Conservation (phyloP, 2,329 filamentous ascomycete genomes). For the Pyricularia grisea region DNA sequence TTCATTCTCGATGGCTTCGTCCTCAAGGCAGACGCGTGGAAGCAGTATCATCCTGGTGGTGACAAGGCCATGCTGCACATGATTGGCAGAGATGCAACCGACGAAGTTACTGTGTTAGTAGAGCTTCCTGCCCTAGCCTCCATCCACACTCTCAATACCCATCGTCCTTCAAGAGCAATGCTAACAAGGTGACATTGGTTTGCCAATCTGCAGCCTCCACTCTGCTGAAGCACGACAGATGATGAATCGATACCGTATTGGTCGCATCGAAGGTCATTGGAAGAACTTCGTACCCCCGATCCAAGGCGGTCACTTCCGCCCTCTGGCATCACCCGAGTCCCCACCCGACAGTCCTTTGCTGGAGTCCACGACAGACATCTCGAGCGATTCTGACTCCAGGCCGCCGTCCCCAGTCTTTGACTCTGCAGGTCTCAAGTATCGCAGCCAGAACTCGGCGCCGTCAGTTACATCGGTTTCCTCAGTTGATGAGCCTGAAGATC, state of each 20-base stretch:
- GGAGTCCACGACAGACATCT: conserved; percentile 32
- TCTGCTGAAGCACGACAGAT: conserved; percentile 64
- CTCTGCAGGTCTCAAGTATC: conserved; percentile 14
- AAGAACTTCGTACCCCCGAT: conserved; percentile 84
- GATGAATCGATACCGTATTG: conserved; percentile 80
- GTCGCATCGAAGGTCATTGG: conserved; percentile 73
- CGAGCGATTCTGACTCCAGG: conserved; percentile 17
- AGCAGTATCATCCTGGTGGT: conserved; percentile 85
- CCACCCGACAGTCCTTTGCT: background rate
- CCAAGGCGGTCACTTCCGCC: conserved; percentile 72
- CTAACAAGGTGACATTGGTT: background rate
- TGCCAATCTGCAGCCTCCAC: conserved; percentile 58
- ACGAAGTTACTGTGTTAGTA: conserved; percentile 81
- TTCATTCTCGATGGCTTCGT: conserved; percentile 76
- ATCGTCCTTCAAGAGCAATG: background rate
- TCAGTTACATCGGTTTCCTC: conserved; percentile 30
- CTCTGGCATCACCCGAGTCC: conserved; percentile 9
- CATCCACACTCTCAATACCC: background rate
- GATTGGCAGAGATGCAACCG: conserved; percentile 87
- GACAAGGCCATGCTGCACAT: conserved; percentile 87
- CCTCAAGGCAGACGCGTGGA: conserved; percentile 80
- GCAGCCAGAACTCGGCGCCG: conserved; percentile 11
- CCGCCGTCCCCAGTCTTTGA: conserved; percentile 43
- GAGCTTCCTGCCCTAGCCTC: background rate
- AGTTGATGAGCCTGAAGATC: conserved; percentile 29